Evolutionary conservation across 2,329 filamentous ascomycete genomes (phyloP).

Genomic region (Aspergillus ochraceus): DNA sequence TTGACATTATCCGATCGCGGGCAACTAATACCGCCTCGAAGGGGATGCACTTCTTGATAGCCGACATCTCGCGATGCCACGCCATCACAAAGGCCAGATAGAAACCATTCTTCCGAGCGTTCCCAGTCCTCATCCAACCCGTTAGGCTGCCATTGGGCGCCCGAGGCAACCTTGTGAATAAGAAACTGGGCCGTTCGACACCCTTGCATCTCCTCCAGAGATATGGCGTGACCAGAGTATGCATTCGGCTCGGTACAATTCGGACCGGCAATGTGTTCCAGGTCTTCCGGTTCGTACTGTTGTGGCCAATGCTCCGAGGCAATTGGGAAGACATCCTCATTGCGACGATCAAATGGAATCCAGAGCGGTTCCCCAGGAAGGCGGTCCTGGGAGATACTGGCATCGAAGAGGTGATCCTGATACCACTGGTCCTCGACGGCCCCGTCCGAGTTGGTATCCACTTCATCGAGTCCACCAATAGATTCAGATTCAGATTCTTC

Average conservation of each 20-base stretch:
- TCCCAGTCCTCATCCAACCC: constrained; percentile 11
- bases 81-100: constrained; percentile 16
- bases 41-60: background rate
- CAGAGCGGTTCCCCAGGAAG: background rate
- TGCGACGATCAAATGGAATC: background rate
- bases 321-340: background rate
- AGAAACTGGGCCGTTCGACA: constrained; percentile 18
- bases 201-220: constrained; percentile 14
- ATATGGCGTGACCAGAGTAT: constrained; percentile 12
- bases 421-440: constrained; percentile 3
- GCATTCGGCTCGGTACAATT: background rate
- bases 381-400: background rate
- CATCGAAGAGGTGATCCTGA: background rate
- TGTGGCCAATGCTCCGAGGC: background rate
- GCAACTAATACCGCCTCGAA: constrained; percentile 1
- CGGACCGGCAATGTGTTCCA: constrained; percentile 5
- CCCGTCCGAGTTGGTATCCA: background rate
- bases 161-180: constrained; percentile 3
- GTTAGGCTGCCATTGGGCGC: constrained; percentile 1
- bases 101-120: constrained; percentile 9
- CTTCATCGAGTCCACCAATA: background rate
- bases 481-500: background rate
- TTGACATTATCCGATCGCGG: constrained; percentile 7
- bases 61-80: constrained; percentile 9
- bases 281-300: background rate